Evolutionary conservation across 176 grass and related monocot genomes (phyloP).

Genomic region (Poa pratensis): DNA sequence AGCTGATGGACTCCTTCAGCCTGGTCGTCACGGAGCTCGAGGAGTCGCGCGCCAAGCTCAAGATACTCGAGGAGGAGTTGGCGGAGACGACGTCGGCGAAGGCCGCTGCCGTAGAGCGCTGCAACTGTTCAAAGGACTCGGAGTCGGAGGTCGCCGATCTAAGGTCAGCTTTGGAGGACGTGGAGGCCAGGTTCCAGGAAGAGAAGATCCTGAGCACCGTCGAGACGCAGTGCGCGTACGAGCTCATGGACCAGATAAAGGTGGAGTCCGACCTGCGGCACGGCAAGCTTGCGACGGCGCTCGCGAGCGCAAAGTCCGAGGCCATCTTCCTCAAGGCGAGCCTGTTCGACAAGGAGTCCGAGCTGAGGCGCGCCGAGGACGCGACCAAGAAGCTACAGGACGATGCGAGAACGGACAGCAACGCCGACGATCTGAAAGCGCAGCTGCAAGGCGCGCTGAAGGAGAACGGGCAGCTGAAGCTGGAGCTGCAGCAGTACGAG

Average conservation of each 20-base stretch:
- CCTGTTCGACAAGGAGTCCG: conserved; percentile 84
- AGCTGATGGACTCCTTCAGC: conserved; percentile 96
- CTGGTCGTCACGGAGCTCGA: conserved; percentile 87
- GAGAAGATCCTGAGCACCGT: conserved; percentile 79
- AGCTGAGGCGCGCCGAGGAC: conserved; percentile 54
- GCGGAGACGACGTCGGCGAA: conserved; percentile 38
- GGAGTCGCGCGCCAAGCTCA: conserved; percentile 75
- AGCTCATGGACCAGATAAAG: conserved; percentile 72
- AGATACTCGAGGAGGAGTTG: conserved; percentile 68
- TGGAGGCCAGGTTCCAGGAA: conserved; percentile 55
- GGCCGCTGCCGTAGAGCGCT: conserved; percentile 3
- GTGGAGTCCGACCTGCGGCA: conserved; percentile 64
- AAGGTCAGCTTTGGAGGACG: conserved; percentile 54
- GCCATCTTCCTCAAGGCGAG: conserved; percentile 77
- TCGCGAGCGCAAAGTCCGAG: conserved; percentile 61
- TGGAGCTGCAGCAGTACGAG: conserved; percentile 50
- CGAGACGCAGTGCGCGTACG: conserved; percentile 62
- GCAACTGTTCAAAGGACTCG: conserved; percentile 36
- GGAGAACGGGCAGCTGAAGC: conserved; percentile 66
- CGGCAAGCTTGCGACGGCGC: conserved; percentile 51
- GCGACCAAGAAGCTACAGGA: conserved; percentile 55
- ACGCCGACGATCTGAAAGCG: conserved; percentile 41
- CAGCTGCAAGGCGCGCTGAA: conserved; percentile 54
- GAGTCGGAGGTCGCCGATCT: conserved; percentile 58
- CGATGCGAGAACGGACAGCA: conserved; percentile 31